Percentiles rank a stretch among this genome's conserved stretches.
Evolutionary conservation across 164 flowering plant species (phyloP).

Genomic region (Annona cherimola): DNA sequence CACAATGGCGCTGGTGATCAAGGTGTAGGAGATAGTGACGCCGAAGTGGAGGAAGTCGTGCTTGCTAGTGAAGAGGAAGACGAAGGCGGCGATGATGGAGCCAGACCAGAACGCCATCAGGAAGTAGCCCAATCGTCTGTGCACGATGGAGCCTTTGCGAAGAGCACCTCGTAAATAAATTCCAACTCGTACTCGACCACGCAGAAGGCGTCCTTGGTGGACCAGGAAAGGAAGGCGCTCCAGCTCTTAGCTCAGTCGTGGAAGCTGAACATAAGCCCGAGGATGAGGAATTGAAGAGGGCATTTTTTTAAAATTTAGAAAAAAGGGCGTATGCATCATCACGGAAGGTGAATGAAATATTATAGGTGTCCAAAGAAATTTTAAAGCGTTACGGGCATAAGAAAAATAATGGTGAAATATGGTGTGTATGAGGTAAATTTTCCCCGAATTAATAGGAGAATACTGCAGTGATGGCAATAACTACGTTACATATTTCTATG

Average conservation of each 20-base stretch:
- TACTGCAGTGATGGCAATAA: too few relatives aligned
- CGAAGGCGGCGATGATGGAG: neutral
- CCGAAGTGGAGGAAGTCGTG: conserved; percentile 9
- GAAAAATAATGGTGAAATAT: too few relatives aligned
- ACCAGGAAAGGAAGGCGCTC: neutral
- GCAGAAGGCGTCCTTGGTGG: conserved; percentile 12
- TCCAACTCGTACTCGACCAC: conserved; percentile 30
- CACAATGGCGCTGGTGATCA: conserved; percentile 37
- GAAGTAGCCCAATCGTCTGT: neutral
- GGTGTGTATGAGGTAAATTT: too few relatives aligned
- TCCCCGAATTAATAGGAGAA: too few relatives aligned
- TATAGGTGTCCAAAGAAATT: too few relatives aligned
- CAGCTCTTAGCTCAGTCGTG: conserved; percentile 20
- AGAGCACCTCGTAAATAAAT: conserved; percentile 27
- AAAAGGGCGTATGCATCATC: too few relatives aligned
- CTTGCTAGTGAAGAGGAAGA: conserved; percentile 3
- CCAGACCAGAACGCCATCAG: neutral
- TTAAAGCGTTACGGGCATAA: too few relatives aligned
- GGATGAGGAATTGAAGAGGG: too few relatives aligned
- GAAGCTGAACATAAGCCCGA: conserved; percentile 1
- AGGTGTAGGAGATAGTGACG: conserved; percentile 28
- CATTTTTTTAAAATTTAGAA: too few relatives aligned
- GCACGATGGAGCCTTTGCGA: conserved; percentile 24
- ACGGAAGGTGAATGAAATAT: too few relatives aligned
- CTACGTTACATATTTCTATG: too few relatives aligned